Conservation (phyloP, 768 basidiomycete species). For the Inosperma sp. region DNA sequence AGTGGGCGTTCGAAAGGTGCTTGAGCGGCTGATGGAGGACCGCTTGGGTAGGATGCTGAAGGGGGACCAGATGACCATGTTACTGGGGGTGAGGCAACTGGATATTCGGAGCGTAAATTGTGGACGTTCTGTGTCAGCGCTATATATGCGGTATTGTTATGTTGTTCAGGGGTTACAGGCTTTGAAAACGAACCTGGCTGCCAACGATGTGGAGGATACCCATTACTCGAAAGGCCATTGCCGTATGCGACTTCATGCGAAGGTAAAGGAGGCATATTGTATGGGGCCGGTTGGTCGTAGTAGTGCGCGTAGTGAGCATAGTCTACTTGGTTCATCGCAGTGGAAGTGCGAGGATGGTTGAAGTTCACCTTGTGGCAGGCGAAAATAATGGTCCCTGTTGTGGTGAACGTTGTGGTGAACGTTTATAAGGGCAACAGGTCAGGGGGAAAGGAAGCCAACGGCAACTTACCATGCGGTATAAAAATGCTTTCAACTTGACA, state of each 20-base stretch:
- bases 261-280: slow-evolving; percentile 35
- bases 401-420: slow-evolving; percentile 21
- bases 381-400: slow-evolving; percentile 70
- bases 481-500: slow-evolving; percentile 81
- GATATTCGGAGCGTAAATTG: slow-evolving; percentile 26
- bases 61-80: slow-evolving; percentile 21
- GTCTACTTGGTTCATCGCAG: slow-evolving; percentile 43
- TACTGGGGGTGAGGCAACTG: slow-evolving; percentile 20
- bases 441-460: slow-evolving; percentile 23
- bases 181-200: slow-evolving; percentile 25
- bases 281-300: slow-evolving; percentile 41
- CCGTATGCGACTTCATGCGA: slow-evolving; percentile 30
- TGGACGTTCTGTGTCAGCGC: slow-evolving; percentile 24
- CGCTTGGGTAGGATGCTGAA: slow-evolving; percentile 21
- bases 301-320: slow-evolving; percentile 36
- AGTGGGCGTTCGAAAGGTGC: slow-evolving; percentile 25
- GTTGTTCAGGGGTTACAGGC: slow-evolving; percentile 1
- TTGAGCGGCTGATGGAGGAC: slow-evolving; percentile 21
- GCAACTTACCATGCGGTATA: slow-evolving; percentile 76
- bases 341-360: slow-evolving; percentile 35
- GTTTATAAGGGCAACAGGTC: slow-evolving; percentile 28
- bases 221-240: slow-evolving; percentile 27
- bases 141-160: slow-evolving; percentile 11
- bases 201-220: slow-evolving; percentile 40
- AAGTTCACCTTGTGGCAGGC: slow-evolving; percentile 65